Percentiles rank a stretch among this genome's conserved stretches.
These are phyloP conservation scores for Aspergillus panamensis DNA, from an alignment of 495 filamentous ascomycete genomes.

Conservation along the genomic window DNA sequence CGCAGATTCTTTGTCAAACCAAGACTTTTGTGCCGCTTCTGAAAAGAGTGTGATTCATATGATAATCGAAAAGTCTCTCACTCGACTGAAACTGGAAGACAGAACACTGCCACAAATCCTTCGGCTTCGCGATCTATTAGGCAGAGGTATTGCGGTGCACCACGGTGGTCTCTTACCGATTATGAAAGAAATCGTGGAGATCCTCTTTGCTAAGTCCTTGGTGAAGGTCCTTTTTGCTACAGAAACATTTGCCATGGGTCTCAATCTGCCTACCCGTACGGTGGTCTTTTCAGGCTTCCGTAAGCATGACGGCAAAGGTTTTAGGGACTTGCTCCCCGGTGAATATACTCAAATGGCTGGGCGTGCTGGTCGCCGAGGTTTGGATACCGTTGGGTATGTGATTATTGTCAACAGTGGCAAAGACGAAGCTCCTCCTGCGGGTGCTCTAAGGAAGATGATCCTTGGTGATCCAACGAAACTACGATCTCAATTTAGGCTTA, in stretches of 20 bases:
- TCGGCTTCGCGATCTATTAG: constrained; percentile 77
- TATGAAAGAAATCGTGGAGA: constrained; percentile 97
- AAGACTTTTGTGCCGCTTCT: constrained; percentile 85
- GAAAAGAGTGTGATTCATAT: constrained; percentile 97
- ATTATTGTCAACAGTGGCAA: constrained; percentile 82
- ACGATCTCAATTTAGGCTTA: constrained; percentile 91
- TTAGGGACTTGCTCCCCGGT: constrained; percentile 87
- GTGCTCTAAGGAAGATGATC: constrained; percentile 84
- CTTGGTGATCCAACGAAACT: constrained; percentile 93
- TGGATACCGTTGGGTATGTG: constrained; percentile 88
- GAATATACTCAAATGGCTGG: constrained; percentile 99
- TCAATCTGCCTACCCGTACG: constrained; percentile 92
- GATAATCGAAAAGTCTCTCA: constrained; percentile 94
- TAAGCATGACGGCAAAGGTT: constrained; percentile 88
- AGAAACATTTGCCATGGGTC: constrained; percentile 97
- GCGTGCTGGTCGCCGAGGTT: constrained; percentile 85
- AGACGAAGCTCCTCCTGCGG: constrained; percentile 84
- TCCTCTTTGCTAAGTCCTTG: constrained; percentile 87
- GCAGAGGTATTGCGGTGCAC: constrained; percentile 90
- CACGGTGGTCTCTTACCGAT: constrained; percentile 94
- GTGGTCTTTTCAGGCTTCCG: constrained; percentile 97
- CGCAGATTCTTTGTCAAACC: constrained; percentile 87
- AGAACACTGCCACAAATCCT: constrained; percentile 84
- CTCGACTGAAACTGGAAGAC: constrained; percentile 88
- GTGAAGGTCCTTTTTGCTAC: constrained; percentile 98